Base-by-base conservation (phyloP, 2,329 filamentous ascomycete species). In the Beauveria pseudobassiana region DNA sequence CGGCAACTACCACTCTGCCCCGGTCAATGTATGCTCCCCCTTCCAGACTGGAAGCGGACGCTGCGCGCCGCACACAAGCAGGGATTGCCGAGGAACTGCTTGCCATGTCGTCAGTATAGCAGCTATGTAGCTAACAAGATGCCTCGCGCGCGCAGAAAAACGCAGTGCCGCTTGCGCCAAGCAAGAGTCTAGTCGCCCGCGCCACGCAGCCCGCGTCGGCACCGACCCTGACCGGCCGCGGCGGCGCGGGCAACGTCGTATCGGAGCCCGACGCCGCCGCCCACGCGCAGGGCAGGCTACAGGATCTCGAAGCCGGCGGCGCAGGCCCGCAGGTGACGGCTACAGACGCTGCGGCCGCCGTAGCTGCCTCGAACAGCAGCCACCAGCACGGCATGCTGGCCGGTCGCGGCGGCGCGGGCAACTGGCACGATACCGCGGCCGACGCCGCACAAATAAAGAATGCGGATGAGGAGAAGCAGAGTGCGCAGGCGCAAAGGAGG, bases 241-340 rank as follows among this genome's bases (percentile, higher is more conserved):
- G 82, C 63, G 82, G 82, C 26, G 80, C 82, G 0, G 82, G 82
- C 20, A 85, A 85, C 71, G 81, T 78, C 65, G 66, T 75, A 48
- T 61, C 58, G 28, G 73, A 75, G 42, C 62, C 69, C 30, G 63
- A 69, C 30, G 65, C 69, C 9, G 63, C 68, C 18, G 67, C 66
- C 18, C 58, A 61, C 20, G 7, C 58, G 4, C 26, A 59, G 24
- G 57, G 10, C 65, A 64, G 10, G 64, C 69, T 3, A 66, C 65
- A 46, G 16, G 48, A 43, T 20, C 48, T 59, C 38, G 57, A 52
- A 24, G 38, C 24, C 53, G 67, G 67, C 63, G 67, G 67, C 40
- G 12, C 30, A 4, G 65, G 67, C 20, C n/a, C 20, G 49, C 68
- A 69, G 30, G 68, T 68, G 45, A 67, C 64, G 8, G 69, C 66